phyloP scores from a whole-genome alignment of 257 asterid genomes.

The Eustoma russellianum region DNA sequence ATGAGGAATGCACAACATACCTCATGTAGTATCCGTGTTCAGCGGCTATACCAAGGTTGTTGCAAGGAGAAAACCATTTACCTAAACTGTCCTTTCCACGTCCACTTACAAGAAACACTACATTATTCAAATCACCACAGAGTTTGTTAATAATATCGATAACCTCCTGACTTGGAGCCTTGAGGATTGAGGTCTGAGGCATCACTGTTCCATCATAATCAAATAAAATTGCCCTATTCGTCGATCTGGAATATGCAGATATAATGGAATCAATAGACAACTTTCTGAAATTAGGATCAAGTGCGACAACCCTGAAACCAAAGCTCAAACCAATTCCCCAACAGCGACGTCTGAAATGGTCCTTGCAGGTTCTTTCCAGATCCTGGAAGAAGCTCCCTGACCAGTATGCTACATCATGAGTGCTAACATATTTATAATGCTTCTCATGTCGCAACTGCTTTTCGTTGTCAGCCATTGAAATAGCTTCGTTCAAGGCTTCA shows the following conservation, averaged over 20 bases:
- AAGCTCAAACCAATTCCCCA: conserved; percentile 51
- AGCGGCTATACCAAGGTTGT: conserved; percentile 41
- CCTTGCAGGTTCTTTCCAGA: conserved; percentile 41
- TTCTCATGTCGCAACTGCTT: conserved; percentile 48
- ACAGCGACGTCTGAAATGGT: conserved; percentile 38
- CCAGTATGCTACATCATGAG: conserved; percentile 52
- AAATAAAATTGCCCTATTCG: conserved; percentile 33
- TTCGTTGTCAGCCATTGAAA: conserved; percentile 39
- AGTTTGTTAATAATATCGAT: conserved; percentile 26
- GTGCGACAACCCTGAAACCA: conserved; percentile 44
- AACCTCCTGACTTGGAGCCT: conserved; percentile 26
- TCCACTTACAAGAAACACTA: conserved; percentile 40
- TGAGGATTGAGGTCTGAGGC: conserved; percentile 35
- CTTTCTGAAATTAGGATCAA: conserved; percentile 44
- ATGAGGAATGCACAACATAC: conserved; percentile 10
- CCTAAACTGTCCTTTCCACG: conserved; percentile 39
- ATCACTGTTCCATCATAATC: conserved; percentile 47
- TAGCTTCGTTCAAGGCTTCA: conserved; percentile 38
- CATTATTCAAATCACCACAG: conserved; percentile 27
- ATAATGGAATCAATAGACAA: conserved; percentile 30
- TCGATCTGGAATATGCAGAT: conserved; percentile 35
- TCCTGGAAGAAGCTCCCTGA: conserved; percentile 45
- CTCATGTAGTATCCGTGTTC: conserved; percentile 42
- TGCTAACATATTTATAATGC: conserved; percentile 43
- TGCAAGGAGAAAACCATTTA: conserved; percentile 39